Percentiles rank a stretch among this genome's conserved stretches.
Evolutionary conservation across 768 basidiomycete genomes (phyloP).

Genomic region (Amanita pallidorosea): DNA sequence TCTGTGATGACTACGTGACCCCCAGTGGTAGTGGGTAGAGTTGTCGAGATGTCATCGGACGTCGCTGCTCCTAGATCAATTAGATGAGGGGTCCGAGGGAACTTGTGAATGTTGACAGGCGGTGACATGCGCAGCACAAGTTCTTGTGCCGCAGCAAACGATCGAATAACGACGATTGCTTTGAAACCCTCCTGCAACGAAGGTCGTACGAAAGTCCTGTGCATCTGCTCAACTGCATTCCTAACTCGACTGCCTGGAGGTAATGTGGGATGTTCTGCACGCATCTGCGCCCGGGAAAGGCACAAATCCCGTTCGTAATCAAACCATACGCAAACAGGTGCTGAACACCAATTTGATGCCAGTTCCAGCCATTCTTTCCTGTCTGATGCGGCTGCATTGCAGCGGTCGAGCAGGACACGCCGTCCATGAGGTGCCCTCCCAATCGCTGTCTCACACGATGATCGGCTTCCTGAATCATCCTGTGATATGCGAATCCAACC

Average conservation of each 20-base stretch:
- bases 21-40: not conserved
- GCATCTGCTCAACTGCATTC: constrained; percentile 46
- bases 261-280: constrained; percentile 48
- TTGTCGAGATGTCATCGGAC: constrained; percentile 32
- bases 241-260: constrained; percentile 44
- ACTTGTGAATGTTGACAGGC: constrained; percentile 35
- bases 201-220: constrained; percentile 31
- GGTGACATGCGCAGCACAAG: constrained; percentile 34
- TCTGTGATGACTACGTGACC: constrained; percentile 43
- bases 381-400: constrained; percentile 38
- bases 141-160: constrained; percentile 40
- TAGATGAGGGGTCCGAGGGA: constrained; percentile 51
- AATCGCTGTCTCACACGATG: constrained; percentile 39
- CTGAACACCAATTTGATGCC: constrained; percentile 32
- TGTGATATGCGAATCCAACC: constrained; percentile 41
- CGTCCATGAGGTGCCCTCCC: constrained; percentile 23
- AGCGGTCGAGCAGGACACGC: constrained; percentile 43
- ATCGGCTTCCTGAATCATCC: constrained; percentile 43
- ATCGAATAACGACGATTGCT: constrained; percentile 34
- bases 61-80: constrained; percentile 48
- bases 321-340: constrained; percentile 44
- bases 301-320: constrained; percentile 42
- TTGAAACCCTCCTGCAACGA: constrained; percentile 42
- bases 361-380: constrained; percentile 40
- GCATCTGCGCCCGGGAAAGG: constrained; percentile 41